phyloP scores from a whole-genome alignment of 2,329 filamentous ascomycete species.

The Arachnopeziza araneosa region DNA sequence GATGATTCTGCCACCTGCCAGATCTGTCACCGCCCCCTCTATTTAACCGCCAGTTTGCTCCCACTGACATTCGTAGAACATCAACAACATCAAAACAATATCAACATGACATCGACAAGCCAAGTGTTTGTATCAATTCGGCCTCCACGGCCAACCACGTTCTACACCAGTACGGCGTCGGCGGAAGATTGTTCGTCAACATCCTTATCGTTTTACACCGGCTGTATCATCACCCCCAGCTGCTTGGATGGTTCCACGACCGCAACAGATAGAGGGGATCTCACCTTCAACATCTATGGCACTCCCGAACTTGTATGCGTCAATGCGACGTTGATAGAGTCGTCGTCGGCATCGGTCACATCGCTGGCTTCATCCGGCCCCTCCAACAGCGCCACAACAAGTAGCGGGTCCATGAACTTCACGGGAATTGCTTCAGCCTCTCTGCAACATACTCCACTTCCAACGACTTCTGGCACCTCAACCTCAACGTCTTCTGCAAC shows the following conservation, averaged over 20 bases:
- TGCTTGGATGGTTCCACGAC: background rate
- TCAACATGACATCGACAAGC: slow-evolving; percentile 8
- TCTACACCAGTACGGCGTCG: background rate
- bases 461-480: background rate
- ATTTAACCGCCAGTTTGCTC: background rate
- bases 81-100: background rate
- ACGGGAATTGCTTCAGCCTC: slow-evolving; percentile 10
- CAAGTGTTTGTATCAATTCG: slow-evolving; percentile 4
- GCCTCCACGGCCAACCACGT: background rate
- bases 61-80: background rate
- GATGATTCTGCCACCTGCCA: too few relatives aligned
- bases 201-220: background rate
- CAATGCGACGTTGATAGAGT: background rate
- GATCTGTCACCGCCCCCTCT: background rate
- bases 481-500: slow-evolving; percentile 1
- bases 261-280: background rate
- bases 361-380: background rate
- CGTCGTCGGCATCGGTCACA: background rate
- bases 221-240: background rate
- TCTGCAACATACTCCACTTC: slow-evolving; percentile 5
- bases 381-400: background rate
- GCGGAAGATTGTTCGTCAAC: background rate
- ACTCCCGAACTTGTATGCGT: background rate
- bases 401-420: background rate
- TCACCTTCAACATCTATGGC: background rate